Percentiles rank a stretch among this genome's conserved stretches.
phyloP scores from a whole-genome alignment of 495 filamentous ascomycete genomes.

The Hypoxylon rickii region DNA sequence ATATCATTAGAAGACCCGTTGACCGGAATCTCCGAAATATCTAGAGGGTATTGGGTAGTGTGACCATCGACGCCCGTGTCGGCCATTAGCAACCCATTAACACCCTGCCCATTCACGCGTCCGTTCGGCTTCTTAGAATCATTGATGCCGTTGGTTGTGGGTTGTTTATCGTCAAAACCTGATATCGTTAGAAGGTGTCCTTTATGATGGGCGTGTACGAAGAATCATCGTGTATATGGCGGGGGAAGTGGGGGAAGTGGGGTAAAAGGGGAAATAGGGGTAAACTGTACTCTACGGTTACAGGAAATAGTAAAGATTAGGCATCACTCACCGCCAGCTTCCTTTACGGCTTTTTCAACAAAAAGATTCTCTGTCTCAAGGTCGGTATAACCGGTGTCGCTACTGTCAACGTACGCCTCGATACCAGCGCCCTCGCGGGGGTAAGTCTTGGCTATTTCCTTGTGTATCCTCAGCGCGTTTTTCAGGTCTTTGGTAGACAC shows the following conservation, averaged over 20 bases:
- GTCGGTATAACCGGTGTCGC: constrained; percentile 56
- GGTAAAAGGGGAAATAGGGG: too few relatives aligned
- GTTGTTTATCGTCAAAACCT: background rate
- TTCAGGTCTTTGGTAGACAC: constrained; percentile 55
- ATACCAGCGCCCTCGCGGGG: constrained; percentile 61
- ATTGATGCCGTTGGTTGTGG: background rate
- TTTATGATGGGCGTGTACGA: too few relatives aligned
- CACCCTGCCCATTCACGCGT: constrained; percentile 5
- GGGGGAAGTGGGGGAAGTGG: too few relatives aligned
- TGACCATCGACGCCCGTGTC: background rate
- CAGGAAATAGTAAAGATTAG: background rate
- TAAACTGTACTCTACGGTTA: background rate
- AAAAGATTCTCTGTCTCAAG: constrained; percentile 22
- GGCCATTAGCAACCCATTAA: background rate
- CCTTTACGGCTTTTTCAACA: constrained; percentile 10
- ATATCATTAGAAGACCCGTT: constrained; percentile 15
- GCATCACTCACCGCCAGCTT: constrained; percentile 13
- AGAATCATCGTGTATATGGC: too few relatives aligned
- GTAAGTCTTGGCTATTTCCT: constrained; percentile 56
- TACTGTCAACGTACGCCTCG: constrained; percentile 64
- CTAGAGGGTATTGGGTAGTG: background rate
- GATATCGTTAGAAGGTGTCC: too few relatives aligned
- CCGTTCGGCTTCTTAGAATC: constrained; percentile 1
- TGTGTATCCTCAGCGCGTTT: constrained; percentile 57
- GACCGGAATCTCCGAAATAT: constrained; percentile 1